These are phyloP conservation scores for Areca catechu DNA, from an alignment of 176 grass and related monocot genomes.

Conservation along the genomic window DNA sequence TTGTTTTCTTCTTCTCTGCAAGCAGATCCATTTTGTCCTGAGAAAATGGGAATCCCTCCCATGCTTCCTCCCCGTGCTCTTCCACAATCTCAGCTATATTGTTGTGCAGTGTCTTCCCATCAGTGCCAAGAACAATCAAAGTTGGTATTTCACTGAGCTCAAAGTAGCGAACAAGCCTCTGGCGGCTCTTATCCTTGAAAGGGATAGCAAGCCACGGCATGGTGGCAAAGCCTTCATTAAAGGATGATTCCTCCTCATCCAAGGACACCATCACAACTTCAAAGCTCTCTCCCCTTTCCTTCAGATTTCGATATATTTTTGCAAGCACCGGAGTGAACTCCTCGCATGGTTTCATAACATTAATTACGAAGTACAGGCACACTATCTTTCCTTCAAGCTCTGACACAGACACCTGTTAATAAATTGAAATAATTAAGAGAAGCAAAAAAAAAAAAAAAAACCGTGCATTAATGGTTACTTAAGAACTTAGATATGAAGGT, in stretches of 20 bases:
- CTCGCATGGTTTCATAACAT: conserved; percentile 13
- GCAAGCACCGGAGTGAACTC: conserved; percentile 49
- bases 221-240: conserved; percentile 31
- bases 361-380: conserved; percentile 51
- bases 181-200: conserved; percentile 45
- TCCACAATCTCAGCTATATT: conserved; percentile 56
- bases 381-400: conserved; percentile 69
- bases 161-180: conserved; percentile 64
- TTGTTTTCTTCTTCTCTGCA: conserved; percentile 49
- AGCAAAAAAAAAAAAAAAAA: not conserved
- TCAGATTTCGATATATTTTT: conserved; percentile 63
- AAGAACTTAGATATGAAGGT: too few relatives aligned
- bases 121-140: conserved; percentile 65
- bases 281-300: conserved; percentile 62
- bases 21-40: conserved; percentile 59
- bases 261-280: conserved; percentile 61
- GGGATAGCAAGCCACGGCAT: conserved; percentile 85
- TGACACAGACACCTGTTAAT: conserved; percentile 45
- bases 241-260: conserved; percentile 35
- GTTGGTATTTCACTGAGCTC: conserved; percentile 47
- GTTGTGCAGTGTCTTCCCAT: conserved; percentile 65
- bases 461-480: too few relatives aligned
- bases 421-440: not conserved
- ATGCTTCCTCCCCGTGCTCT: conserved; percentile 57
- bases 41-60: conserved; percentile 68